These are phyloP conservation scores for Cryptosporidium parvum DNA, from an alignment of 169 alveolate genomes.

Conservation along the genomic window DNA sequence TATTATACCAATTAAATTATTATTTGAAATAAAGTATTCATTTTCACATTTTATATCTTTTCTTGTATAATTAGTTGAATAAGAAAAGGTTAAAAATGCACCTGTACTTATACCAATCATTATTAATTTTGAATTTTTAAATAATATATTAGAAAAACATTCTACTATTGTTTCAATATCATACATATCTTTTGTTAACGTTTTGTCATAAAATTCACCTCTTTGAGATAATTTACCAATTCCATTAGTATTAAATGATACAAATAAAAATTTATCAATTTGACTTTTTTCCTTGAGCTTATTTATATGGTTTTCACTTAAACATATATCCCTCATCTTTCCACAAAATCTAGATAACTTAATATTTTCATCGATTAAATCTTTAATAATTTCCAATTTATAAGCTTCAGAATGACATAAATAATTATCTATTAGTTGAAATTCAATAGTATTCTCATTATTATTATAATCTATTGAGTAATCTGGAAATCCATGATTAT, in stretches of 20 bases:
- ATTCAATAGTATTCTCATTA: background rate
- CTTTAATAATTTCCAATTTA: background rate
- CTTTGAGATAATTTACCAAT: conserved; percentile 4
- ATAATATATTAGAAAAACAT: conserved; percentile 8
- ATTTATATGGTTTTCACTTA: background rate
- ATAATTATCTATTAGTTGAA: background rate
- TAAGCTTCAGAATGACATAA: background rate
- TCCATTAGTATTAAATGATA: conserved; percentile 68
- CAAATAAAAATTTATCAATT: background rate
- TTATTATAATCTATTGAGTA: conserved; percentile 14
- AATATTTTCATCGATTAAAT: background rate
- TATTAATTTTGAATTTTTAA: conserved; percentile 40
- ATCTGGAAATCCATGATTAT: conserved; percentile 75
- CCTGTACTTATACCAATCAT: conserved; percentile 75
- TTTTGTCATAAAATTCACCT: conserved; percentile 48
- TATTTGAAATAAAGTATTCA: conserved; percentile 28
- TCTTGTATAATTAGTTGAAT: conserved; percentile 35
- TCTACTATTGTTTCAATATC: conserved; percentile 42
- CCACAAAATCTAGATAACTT: conserved; percentile 30
- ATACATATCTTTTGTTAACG: conserved; percentile 55
- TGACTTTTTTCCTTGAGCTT: background rate
- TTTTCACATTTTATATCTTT: background rate
- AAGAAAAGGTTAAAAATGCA: conserved; percentile 65
- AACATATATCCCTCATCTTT: conserved; percentile 47
- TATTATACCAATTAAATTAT: conserved; percentile 44